Base-by-base conservation (phyloP, 805 yeast genomes). In the Saturnispora ahearnii region DNA sequence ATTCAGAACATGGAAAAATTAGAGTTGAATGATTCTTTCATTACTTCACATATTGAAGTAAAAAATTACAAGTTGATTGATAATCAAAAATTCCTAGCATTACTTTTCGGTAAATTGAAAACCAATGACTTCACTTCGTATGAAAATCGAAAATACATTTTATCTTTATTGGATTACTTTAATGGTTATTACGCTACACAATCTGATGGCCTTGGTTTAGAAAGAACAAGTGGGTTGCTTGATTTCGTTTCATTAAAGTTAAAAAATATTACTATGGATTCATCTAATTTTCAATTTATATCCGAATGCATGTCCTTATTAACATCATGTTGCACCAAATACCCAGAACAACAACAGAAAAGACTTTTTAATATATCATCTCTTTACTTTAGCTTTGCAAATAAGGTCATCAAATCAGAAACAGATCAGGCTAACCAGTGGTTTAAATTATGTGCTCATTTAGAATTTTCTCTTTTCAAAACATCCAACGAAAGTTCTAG, bases 321-420 rank as follows among this genome's bases (percentile, higher is more conserved):
- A 8, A 13, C 26, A 10, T 8, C 33, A n/a, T 34, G 31, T n/a
- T 44, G 38, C 26, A 22, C 24, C 13, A n/a, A 5, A 15, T 12
- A 15, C 21, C 32, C 28, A 42, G 46, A 50, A 6, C 21, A 34
- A 5, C 60, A 62, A 18, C 50, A 49, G 2, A 75, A 72, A 53
- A 59, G 82, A 50, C 58, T 74, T 6, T 63, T 70, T 45, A 77
- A 76, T 55, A 53, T 78, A 3, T 71, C 80, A 3, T 76, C 73
- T 53, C 45, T 78, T 11, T 59, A 70, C 6, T 77, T 67, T 56
- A 72, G 74, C 51, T 56, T 66, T 44, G 77, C 74, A 0, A 63
- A 60, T 8, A 61, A 53, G 33, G 45, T 59, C 24, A 34, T 60
- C 4, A 51, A 40, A 15, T 21, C 6, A 2, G 46, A 57, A 15